phyloP scores from a whole-genome alignment of 169 alveolate species.

The Plasmodium chabaudi region DNA sequence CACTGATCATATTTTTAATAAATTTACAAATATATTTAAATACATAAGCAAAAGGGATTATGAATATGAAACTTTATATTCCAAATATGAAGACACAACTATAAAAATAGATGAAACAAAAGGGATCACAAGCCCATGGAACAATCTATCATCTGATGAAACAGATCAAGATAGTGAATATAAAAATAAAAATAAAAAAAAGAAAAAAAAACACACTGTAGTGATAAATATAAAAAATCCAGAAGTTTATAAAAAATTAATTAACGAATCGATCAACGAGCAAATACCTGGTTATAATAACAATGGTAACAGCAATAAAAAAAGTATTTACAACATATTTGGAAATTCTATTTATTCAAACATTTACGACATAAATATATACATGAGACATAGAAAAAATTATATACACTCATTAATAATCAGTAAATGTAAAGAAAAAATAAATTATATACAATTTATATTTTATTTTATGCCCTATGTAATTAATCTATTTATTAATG shows the following conservation, averaged over 20 bases:
- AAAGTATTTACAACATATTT: slow-evolving; percentile 52
- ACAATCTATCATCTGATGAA: neutral
- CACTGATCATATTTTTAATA: slow-evolving; percentile 51
- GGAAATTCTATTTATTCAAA: slow-evolving; percentile 66
- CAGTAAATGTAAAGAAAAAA: slow-evolving; percentile 39
- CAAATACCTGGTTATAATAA: neutral
- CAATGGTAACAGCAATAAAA: neutral
- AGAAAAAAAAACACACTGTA: neutral
- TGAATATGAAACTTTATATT: neutral
- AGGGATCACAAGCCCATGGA: neutral
- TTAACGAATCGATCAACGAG: neutral
- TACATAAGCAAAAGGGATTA: slow-evolving; percentile 44
- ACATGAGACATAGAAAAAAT: slow-evolving; percentile 36
- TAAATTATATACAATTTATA: slow-evolving; percentile 49
- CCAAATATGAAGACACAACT: neutral
- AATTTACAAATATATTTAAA: slow-evolving; percentile 70
- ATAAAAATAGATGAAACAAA: neutral
- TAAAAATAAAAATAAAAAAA: slow-evolving; percentile 7
- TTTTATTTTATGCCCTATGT: slow-evolving; percentile 57
- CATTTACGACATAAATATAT: slow-evolving; percentile 40
- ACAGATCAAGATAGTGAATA: neutral
- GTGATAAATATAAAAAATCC: slow-evolving; percentile 13
- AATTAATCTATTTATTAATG: slow-evolving; percentile 57
- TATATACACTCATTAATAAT: slow-evolving; percentile 68
- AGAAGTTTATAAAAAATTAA: slow-evolving; percentile 39